A percentile compares a stretch with the other conserved stretches of the same genome.
phyloP scores from a whole-genome alignment of 2,329 filamentous ascomycete species.

The Bretziella fagacearum region DNA sequence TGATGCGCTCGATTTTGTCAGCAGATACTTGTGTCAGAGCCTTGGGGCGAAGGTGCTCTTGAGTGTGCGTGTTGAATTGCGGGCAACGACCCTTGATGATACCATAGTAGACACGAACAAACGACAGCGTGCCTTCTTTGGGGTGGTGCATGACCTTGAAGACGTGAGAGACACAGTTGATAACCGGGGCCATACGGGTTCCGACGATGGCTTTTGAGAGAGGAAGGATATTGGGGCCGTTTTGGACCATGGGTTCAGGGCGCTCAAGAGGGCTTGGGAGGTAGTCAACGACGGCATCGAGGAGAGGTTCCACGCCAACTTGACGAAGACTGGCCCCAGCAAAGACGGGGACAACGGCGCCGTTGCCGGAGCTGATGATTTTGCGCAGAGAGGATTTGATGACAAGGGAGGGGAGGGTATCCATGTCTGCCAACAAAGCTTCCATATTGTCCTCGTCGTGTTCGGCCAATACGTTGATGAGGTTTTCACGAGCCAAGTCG shows the following conservation, averaged over 20 bases:
- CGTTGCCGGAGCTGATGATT: conserved; percentile 49
- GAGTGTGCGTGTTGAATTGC: conserved; percentile 76
- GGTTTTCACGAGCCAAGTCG: conserved; percentile 53
- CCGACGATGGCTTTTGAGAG: conserved; percentile 25
- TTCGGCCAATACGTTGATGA: conserved; percentile 75
- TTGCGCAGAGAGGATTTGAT: conserved; percentile 60
- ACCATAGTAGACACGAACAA: conserved; percentile 82
- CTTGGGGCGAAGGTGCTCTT: conserved; percentile 61
- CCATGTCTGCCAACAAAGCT: conserved; percentile 60
- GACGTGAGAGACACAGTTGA: conserved; percentile 41
- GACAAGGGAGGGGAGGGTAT: conserved; percentile 50
- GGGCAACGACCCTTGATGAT: conserved; percentile 54
- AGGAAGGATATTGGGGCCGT: conserved; percentile 35
- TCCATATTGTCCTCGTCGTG: conserved; percentile 78
- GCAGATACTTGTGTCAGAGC: conserved; percentile 81
- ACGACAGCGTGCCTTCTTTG: conserved; percentile 73
- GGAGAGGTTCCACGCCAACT: conserved; percentile 78
- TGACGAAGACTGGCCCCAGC: conserved; percentile 87
- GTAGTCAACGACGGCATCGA: conserved; percentile 78
- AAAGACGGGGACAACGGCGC: conserved; percentile 68
- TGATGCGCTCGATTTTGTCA: conserved; percentile 68
- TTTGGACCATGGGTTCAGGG: conserved; percentile 59
- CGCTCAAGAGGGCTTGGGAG: conserved; percentile 68
- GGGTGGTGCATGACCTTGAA: conserved; percentile 93
- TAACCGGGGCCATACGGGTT: conserved; percentile 22